A percentile compares a stretch with the other conserved stretches of the same genome.
These are phyloP conservation scores for Chaetothyriales sp. DNA, from an alignment of 2,329 filamentous ascomycete species.

Conservation along the genomic window DNA sequence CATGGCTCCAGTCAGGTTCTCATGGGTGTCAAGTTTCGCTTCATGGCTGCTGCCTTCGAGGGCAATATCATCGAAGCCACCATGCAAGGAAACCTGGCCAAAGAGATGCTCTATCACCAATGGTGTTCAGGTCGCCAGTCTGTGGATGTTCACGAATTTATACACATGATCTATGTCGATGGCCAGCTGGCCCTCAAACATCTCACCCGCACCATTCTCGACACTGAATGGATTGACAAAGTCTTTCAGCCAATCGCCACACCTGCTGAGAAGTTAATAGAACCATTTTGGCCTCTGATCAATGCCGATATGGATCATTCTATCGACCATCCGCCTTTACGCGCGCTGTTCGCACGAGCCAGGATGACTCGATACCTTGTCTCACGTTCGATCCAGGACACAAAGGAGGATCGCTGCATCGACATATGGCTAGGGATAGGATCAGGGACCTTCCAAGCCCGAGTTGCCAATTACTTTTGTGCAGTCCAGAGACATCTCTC, in stretches of 20 bases:
- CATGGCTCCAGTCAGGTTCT: background rate
- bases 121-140: background rate
- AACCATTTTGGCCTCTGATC: background rate
- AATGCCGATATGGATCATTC: background rate
- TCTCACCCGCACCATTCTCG: background rate
- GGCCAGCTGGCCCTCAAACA: background rate
- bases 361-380: background rate
- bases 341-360: background rate
- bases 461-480: background rate
- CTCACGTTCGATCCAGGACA: background rate
- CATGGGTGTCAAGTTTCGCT: background rate
- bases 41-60: background rate
- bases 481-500: background rate
- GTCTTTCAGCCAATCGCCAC: background rate
- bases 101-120: background rate
- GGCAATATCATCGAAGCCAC: background rate
- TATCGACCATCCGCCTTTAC: background rate
- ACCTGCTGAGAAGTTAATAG: background rate
- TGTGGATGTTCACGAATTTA: background rate
- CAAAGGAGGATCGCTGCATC: background rate
- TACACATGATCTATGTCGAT: background rate
- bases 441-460: background rate
- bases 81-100: background rate
- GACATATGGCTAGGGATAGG: background rate
- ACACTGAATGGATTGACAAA: background rate